Conservation (phyloP, 1,139 yeast genomes). For the Blastobotrys ciferrii region DNA sequence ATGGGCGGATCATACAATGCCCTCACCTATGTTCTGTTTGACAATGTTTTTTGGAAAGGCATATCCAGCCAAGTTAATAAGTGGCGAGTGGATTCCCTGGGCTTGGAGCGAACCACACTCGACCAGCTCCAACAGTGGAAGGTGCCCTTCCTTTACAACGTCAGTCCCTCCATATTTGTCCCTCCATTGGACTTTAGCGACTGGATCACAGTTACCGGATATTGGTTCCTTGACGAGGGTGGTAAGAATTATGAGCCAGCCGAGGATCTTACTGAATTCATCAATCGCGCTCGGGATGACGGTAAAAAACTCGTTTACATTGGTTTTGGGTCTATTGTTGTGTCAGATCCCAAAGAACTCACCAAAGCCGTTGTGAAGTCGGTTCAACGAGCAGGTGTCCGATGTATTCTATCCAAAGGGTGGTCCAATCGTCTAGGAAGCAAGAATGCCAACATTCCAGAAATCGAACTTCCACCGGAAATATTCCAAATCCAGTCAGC, state of each 20-base stretch:
- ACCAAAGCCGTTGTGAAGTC: constrained; percentile 79
- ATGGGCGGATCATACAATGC: constrained; percentile 91
- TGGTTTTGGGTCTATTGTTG: constrained; percentile 96
- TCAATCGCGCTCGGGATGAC: constrained; percentile 58
- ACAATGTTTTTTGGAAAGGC: constrained; percentile 91
- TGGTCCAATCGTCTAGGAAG: constrained; percentile 76
- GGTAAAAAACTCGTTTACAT: constrained; percentile 76
- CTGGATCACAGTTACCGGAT: constrained; percentile 93
- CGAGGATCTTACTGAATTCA: constrained; percentile 54
- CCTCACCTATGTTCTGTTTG: constrained; percentile 88
- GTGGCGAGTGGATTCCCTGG: constrained; percentile 74
- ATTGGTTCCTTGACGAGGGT: constrained; percentile 87
- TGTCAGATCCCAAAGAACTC: constrained; percentile 71
- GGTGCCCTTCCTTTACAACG: constrained; percentile 85
- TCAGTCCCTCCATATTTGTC: constrained; percentile 83
- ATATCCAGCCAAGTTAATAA: constrained; percentile 82
- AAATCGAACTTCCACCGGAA: constrained; percentile 63
- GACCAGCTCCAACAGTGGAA: constrained; percentile 69
- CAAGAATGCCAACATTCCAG: constrained; percentile 43
- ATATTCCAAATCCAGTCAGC: constrained; percentile 67
- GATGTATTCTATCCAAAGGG: constrained; percentile 87
- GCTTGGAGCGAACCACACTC: constrained; percentile 66
- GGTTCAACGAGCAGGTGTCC: constrained; percentile 71
- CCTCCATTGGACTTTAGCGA: constrained; percentile 93
- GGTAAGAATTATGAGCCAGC: constrained; percentile 58